Evolutionary conservation across 768 basidiomycete species (phyloP).

Genomic region (Cystobasidium tubakii): DNA sequence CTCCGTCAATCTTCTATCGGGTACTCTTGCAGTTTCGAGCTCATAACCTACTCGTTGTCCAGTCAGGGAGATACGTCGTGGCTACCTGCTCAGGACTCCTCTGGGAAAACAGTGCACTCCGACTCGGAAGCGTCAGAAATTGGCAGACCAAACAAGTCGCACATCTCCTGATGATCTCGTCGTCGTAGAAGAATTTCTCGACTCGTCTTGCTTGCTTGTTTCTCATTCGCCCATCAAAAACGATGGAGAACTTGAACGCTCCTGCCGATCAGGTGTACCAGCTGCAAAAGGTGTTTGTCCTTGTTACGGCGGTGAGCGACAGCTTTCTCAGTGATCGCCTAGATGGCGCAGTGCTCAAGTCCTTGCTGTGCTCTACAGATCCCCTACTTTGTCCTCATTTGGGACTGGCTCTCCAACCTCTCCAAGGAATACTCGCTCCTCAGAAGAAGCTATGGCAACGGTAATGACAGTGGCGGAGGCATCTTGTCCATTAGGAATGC

Average conservation of each 20-base stretch:
- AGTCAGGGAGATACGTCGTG: too few species aligned
- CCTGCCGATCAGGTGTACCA: background rate
- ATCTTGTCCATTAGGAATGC: constrained; percentile 13
- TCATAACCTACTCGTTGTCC: too few species aligned
- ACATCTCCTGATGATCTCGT: background rate
- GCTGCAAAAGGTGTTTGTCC: background rate
- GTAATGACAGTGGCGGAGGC: background rate
- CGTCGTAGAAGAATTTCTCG: background rate
- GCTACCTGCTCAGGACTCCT: background rate
- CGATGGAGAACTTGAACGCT: background rate
- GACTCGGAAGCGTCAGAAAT: background rate
- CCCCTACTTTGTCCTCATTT: constrained; percentile 31
- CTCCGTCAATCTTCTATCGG: too few species aligned
- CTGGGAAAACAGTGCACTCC: background rate
- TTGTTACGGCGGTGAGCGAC: background rate
- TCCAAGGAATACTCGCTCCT: background rate
- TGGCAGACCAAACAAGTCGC: background rate
- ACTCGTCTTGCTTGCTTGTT: background rate
- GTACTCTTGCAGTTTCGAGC: too few species aligned
- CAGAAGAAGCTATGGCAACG: background rate
- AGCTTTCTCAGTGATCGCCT: background rate
- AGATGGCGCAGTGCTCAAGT: background rate
- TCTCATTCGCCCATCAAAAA: background rate
- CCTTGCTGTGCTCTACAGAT: constrained; percentile 2
- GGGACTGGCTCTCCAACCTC: constrained; percentile 28